phyloP scores from a whole-genome alignment of 73 alveolate species.

The Paramecium sexaurelia region DNA sequence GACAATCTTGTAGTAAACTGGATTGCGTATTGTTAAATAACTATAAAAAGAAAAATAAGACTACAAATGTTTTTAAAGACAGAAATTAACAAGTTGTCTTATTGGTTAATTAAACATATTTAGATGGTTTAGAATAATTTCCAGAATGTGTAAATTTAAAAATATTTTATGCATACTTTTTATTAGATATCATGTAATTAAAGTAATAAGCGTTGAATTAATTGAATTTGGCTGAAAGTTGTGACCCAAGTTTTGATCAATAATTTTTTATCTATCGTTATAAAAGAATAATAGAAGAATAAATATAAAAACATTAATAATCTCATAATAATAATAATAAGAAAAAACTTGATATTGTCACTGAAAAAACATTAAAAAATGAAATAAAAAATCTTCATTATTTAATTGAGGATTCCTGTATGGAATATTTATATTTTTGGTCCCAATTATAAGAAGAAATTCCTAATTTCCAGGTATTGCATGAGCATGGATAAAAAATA shows the following conservation, averaged over 20 bases:
- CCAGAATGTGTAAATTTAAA: conserved; percentile 24
- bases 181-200: conserved; percentile 21
- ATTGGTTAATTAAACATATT: not conserved
- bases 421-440: conserved; percentile 50
- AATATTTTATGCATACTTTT: not conserved
- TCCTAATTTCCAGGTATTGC: not conserved
- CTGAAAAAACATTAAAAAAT: not conserved
- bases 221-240: not conserved
- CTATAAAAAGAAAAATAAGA: not conserved
- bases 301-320: not conserved
- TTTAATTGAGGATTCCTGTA: not conserved
- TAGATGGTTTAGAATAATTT: conserved; percentile 16
- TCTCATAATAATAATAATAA: not conserved
- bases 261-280: conserved; percentile 35
- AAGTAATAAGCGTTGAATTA: conserved; percentile 7
- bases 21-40: conserved; percentile 30
- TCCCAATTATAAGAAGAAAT: conserved; percentile 27
- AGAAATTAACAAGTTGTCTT: not conserved
- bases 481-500: not conserved
- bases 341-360: not conserved
- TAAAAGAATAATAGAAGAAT: conserved; percentile 40
- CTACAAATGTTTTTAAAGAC: not conserved
- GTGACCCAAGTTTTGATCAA: conserved; percentile 41
- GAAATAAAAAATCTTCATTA: not conserved
- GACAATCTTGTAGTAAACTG: not conserved